These are phyloP conservation scores for Tricholoma sp. DNA, from an alignment of 768 basidiomycete genomes.

Conservation along the genomic window DNA sequence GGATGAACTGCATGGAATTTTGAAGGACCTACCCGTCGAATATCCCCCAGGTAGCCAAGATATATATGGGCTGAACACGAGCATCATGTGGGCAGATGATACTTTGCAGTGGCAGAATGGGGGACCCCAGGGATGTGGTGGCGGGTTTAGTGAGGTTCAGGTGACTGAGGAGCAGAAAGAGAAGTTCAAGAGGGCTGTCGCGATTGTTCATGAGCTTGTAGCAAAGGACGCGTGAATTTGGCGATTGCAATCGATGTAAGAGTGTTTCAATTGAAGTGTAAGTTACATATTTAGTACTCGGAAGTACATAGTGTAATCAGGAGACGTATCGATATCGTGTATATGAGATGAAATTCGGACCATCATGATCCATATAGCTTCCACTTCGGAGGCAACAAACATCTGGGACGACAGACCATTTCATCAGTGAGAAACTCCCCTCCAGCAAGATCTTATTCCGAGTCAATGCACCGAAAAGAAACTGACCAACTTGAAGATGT, in stretches of 20 bases:
- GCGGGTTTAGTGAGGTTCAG: conserved; percentile 41
- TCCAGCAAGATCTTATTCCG: too few species aligned
- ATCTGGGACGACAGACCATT: too few species aligned
- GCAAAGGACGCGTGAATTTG: conserved; percentile 18
- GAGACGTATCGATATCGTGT: too few species aligned
- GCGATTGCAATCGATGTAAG: background rate
- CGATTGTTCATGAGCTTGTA: conserved; percentile 54
- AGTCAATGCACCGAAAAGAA: too few species aligned
- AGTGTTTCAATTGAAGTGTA: background rate
- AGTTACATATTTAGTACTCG: too few species aligned
- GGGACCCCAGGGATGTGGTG: conserved; percentile 55
- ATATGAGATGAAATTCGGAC: too few species aligned
- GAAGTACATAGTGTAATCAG: too few species aligned
- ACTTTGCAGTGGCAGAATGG: conserved; percentile 60
- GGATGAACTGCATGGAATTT: conserved; percentile 53
- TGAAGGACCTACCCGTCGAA: conserved; percentile 55
- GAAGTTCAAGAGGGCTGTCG: conserved; percentile 67
- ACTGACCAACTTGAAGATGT: too few species aligned
- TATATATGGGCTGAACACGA: conserved; percentile 66
- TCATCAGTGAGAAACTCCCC: too few species aligned
- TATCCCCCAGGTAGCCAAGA: conserved; percentile 58
- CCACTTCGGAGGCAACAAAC: too few species aligned
- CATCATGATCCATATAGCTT: too few species aligned
- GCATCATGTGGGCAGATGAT: conserved; percentile 55
- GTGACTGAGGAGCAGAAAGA: conserved; percentile 57